Conservation (phyloP, 2,329 filamentous ascomycete genomes). For the Chrysoporthe deuterocubensis region DNA sequence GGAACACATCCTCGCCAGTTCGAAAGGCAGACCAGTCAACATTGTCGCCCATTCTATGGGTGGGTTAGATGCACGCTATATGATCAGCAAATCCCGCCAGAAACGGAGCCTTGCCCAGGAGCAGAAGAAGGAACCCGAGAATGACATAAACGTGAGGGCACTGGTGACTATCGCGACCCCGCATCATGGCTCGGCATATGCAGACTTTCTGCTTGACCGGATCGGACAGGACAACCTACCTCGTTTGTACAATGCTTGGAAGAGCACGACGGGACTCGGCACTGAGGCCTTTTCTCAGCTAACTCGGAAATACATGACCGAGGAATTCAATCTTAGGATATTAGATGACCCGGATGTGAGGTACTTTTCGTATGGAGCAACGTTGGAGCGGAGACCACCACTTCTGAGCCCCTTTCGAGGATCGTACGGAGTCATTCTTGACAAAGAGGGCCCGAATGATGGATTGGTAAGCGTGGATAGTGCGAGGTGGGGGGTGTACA, state of each 20-base stretch:
- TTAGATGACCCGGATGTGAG: slow-evolving; percentile 56
- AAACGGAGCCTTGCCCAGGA: slow-evolving; percentile 22
- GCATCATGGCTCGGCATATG: slow-evolving; percentile 59
- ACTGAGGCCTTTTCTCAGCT: slow-evolving; percentile 66
- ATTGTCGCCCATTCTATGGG: slow-evolving; percentile 76
- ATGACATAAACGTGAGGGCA: slow-evolving; percentile 51
- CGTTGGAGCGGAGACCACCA: slow-evolving; percentile 52
- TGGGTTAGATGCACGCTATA: slow-evolving; percentile 67
- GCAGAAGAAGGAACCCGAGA: slow-evolving; percentile 11
- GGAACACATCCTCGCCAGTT: slow-evolving; percentile 53
- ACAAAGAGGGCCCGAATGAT: slow-evolving; percentile 64
- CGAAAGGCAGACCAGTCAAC: slow-evolving; percentile 65
- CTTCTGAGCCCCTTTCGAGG: slow-evolving; percentile 67
- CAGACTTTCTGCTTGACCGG: slow-evolving; percentile 56
- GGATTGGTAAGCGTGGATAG: slow-evolving; percentile 70
- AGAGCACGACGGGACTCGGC: slow-evolving; percentile 55
- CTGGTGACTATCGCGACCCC: slow-evolving; percentile 61
- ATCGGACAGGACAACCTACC: slow-evolving; percentile 54
- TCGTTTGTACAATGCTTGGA: slow-evolving; percentile 57
- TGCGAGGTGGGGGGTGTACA: slow-evolving; percentile 65
- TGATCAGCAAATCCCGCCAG: slow-evolving; percentile 62
- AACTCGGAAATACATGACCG: slow-evolving; percentile 60
- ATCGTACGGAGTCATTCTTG: slow-evolving; percentile 54
- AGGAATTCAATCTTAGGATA: slow-evolving; percentile 62
- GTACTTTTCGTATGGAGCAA: slow-evolving; percentile 68